These are phyloP conservation scores for Begonia fuchsioides DNA, from an alignment of 306 rosid species.

Conservation along the genomic window DNA sequence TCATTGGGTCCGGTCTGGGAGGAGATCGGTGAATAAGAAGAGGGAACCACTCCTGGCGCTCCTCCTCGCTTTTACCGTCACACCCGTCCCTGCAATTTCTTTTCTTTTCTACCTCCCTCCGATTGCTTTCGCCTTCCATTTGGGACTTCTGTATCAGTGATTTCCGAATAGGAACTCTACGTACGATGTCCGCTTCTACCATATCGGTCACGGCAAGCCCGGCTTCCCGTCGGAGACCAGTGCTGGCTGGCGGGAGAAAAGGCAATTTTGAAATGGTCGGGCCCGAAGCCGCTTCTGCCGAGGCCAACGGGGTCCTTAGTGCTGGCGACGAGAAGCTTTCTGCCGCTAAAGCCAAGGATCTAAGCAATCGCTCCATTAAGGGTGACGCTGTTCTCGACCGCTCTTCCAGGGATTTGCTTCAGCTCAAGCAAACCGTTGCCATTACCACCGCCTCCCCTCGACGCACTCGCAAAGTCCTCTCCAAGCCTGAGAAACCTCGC, in stretches of 20 bases:
- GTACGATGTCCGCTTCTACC: slow-evolving; percentile 83
- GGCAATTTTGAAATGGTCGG: slow-evolving; percentile 44
- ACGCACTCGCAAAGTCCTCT: slow-evolving; percentile 19
- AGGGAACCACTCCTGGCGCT: no score
- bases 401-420: slow-evolving; percentile 30
- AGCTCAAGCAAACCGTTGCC: slow-evolving; percentile 21
- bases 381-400: slow-evolving; percentile 42
- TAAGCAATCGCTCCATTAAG: slow-evolving; percentile 67
- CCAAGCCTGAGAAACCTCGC: slow-evolving; percentile 35
- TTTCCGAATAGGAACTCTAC: not conserved
- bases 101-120: no score
- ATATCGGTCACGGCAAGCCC: slow-evolving; percentile 83
- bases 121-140: not conserved
- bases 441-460: slow-evolving; percentile 26
- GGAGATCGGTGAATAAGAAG: no score
- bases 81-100: no score
- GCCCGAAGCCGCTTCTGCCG: slow-evolving; percentile 32
- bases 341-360: slow-evolving; percentile 31
- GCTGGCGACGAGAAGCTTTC: slow-evolving; percentile 15
- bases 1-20: no score
- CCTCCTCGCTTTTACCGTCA: not conserved
- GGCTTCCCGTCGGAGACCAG: slow-evolving; percentile 67
- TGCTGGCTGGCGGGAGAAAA: slow-evolving; percentile 35
- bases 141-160: not conserved
- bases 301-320: slow-evolving; percentile 11